A percentile compares a stretch with the other conserved stretches of the same genome.
These are phyloP conservation scores for Rhazya stricta DNA, from an alignment of 257 asterid species.

Conservation along the genomic window DNA sequence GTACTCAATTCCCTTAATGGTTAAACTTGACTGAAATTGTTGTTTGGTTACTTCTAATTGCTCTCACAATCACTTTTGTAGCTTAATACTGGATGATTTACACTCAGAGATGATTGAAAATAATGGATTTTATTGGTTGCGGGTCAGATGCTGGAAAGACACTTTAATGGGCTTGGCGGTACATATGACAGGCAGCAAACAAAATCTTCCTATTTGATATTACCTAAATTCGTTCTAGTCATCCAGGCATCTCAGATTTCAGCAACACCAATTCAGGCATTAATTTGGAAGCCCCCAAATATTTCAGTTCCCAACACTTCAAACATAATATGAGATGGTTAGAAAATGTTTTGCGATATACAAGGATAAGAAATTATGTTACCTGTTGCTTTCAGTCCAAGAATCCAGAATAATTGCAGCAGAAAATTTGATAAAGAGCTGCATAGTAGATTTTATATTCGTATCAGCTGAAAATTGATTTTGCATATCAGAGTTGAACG, in stretches of 20 bases:
- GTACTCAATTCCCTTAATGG: not conserved
- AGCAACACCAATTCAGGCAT: not conserved
- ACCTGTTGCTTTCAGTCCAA: slow-evolving; percentile 83
- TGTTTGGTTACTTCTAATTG: not conserved
- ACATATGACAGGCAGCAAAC: not conserved
- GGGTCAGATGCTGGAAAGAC: not conserved
- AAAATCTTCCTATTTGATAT: not conserved
- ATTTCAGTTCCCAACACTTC: not conserved
- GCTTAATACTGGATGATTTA: not conserved
- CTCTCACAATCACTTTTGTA: not conserved
- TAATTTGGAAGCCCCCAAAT: not conserved
- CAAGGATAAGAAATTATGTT: slow-evolving; percentile 10
- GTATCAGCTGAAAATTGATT: slow-evolving; percentile 63
- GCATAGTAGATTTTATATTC: slow-evolving; percentile 77
- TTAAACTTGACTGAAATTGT: not conserved
- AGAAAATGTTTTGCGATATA: not conserved
- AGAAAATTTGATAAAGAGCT: slow-evolving; percentile 81
- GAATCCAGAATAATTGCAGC: slow-evolving; percentile 77
- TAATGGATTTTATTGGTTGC: not conserved
- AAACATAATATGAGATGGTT: not conserved
- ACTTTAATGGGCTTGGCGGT: not conserved
- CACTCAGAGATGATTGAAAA: not conserved
- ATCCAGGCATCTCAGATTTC: not conserved
- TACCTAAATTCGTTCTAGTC: not conserved
- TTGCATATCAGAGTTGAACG: slow-evolving; percentile 53